These are phyloP conservation scores for Penicillium ucsense DNA, from an alignment of 495 filamentous ascomycete genomes.

Conservation along the genomic window DNA sequence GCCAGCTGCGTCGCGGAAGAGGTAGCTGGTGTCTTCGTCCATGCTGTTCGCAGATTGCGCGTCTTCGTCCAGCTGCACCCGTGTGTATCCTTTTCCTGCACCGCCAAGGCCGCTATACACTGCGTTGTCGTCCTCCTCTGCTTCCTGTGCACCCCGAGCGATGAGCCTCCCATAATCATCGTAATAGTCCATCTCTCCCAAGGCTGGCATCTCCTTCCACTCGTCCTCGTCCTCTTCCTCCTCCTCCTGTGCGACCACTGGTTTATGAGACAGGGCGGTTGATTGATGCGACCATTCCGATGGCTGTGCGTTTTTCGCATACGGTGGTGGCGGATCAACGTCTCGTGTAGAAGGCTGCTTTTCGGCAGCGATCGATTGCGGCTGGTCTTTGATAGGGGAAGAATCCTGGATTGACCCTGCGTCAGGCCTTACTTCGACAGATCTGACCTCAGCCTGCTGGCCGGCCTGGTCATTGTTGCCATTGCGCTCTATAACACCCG, in stretches of 20 bases:
- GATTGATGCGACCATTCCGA: slow-evolving; percentile 94
- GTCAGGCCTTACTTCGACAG: too few relatives aligned
- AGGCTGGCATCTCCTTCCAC: slow-evolving; percentile 93
- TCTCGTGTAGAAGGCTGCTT: slow-evolving; percentile 7
- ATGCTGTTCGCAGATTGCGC: slow-evolving; percentile 86
- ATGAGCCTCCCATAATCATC: slow-evolving; percentile 86
- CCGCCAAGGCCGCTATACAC: slow-evolving; percentile 70
- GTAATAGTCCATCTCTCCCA: slow-evolving; percentile 86
- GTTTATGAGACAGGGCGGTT: slow-evolving; percentile 45
- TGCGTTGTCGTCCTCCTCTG: slow-evolving; percentile 48
- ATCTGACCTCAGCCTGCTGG: too few relatives aligned
- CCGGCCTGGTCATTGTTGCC: too few relatives aligned
- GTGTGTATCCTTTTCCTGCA: slow-evolving; percentile 88
- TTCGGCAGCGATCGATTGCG: slow-evolving; percentile 1
- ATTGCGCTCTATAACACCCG: too few relatives aligned
- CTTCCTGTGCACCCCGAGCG: slow-evolving; percentile 63
- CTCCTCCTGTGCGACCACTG: slow-evolving; percentile 30
- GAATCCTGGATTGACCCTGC: too few relatives aligned
- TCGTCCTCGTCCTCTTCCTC: slow-evolving; percentile 49
- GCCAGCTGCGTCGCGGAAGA: slow-evolving; percentile 64
- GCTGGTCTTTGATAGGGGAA: background rate
- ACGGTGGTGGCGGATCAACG: slow-evolving; percentile 1
- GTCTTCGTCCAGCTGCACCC: slow-evolving; percentile 89
- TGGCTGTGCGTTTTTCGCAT: slow-evolving; percentile 19
- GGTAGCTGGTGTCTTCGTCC: slow-evolving; percentile 94